These are phyloP conservation scores for Penicillium waksmanii DNA, from an alignment of 495 filamentous ascomycete species.

Conservation along the genomic window DNA sequence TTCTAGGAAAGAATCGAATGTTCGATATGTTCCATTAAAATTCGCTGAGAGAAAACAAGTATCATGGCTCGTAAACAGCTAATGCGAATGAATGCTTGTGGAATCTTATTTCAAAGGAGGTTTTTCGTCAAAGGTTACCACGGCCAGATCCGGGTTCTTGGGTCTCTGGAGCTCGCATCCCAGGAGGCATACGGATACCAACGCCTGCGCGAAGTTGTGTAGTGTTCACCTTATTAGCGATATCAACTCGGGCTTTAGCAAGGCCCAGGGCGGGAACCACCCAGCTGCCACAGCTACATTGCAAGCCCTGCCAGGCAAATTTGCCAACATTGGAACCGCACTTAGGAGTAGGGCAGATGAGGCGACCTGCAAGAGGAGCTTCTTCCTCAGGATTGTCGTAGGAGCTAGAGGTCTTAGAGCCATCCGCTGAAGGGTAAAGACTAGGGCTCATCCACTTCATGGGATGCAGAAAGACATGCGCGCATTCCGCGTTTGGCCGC, in stretches of 20 bases:
- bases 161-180: conserved; percentile 36
- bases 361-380: conserved; percentile 74
- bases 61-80: conserved; percentile 24
- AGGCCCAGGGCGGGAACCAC: conserved; percentile 88
- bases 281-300: conserved; percentile 90
- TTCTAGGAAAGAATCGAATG: background rate
- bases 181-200: conserved; percentile 48
- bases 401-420: conserved; percentile 9
- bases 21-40: conserved; percentile 8
- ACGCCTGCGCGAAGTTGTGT: conserved; percentile 24
- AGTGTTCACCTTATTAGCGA: conserved; percentile 33
- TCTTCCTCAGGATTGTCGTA: conserved; percentile 43
- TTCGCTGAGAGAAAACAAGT: conserved; percentile 5
- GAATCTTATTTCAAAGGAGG: background rate
- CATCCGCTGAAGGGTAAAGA: conserved; percentile 49
- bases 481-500: conserved; percentile 52
- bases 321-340: conserved; percentile 83
- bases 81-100: conserved; percentile 13
- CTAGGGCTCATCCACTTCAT: conserved; percentile 90
- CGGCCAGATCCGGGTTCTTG: conserved; percentile 28
- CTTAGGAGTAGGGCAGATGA: conserved; percentile 77
- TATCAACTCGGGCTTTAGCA: conserved; percentile 79
- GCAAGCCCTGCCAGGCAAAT: conserved; percentile 94
- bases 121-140: conserved; percentile 36
- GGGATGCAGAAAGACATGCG: conserved; percentile 87